Evolutionary conservation across 495 filamentous ascomycete species (phyloP), one percentile per base, ranked within the genome.

Genomic region (Penicillium parvum): DNA sequence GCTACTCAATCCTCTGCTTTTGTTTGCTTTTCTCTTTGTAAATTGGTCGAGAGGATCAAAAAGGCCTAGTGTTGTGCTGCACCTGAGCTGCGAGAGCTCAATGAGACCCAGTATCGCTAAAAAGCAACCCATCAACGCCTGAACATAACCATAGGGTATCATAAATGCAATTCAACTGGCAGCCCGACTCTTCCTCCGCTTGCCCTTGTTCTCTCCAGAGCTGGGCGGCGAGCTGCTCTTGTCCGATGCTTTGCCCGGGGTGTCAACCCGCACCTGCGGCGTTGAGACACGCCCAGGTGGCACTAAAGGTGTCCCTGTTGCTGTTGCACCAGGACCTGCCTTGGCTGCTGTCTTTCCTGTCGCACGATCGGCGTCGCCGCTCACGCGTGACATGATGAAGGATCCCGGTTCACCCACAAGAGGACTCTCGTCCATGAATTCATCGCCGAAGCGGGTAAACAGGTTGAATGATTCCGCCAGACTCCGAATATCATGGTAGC

Each of bases 381-480:
- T 65, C 3, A 56, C 40, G 29, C 67, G 82, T 8, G 79, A 79
- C 36, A 94, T 72, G 40, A 85, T 82, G 65, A 95, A 95, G n/a
- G 81, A 79, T 15, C 90, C 90, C 0, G 90, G 90, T 52, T 86
- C 83, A 32, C 90, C 90, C 1, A 84, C 79, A 34, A 95, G 77
- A 2, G 89, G 88, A 50, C 83, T 92, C 60, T 95, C 89, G 63
- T 98, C 89, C 80, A 92, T 89, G 63, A 79, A 95, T 39, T 97
- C 90, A 34, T 84, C 78, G 17, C 77, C 79, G 42, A 81, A 83
- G 25, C 74, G 73, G 11, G 82, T 61, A 33, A 83, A 69, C 18
- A 92, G 69, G 37, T 70, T 68, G 35, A 88, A 78, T 0, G 82
- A 76, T 43, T 92, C 82, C 39, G 81, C 79, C 4, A 90, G 65